Conservation (phyloP, 345 rosid species). For the Rhodamnia rubescens region DNA sequence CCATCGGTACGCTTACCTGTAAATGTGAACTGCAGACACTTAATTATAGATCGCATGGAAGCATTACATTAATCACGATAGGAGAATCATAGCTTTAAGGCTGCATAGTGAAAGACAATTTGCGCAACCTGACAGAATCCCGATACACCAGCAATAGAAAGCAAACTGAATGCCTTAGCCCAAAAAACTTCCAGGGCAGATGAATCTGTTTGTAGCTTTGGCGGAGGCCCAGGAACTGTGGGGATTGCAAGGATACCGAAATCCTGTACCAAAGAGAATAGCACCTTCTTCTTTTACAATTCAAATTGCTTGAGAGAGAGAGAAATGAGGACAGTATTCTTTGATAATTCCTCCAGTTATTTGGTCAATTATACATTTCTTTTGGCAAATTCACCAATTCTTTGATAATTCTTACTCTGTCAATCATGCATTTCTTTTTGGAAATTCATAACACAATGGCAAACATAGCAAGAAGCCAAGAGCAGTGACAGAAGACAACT, state of each 20-base stretch:
- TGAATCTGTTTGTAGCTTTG: conserved; percentile 54
- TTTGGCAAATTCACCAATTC: neutral
- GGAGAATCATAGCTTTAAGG: too few species aligned
- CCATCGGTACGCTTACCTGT: conserved; percentile 48
- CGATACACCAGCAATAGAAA: conserved; percentile 66
- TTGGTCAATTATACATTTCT: neutral
- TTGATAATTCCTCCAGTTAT: neutral
- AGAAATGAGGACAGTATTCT: neutral
- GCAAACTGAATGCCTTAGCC: conserved; percentile 57
- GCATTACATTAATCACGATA: neutral
- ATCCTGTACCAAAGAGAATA: conserved; percentile 26
- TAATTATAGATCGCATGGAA: neutral
- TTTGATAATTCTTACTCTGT: neutral
- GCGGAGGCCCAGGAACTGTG: conserved; percentile 73
- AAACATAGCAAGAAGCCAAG: neutral
- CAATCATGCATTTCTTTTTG: neutral
- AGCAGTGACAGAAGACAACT: neutral
- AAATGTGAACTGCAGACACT: neutral
- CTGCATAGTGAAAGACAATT: neutral
- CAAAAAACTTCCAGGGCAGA: conserved; percentile 35
- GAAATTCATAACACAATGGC: neutral
- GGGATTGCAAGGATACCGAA: conserved; percentile 64
- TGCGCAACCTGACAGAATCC: conserved; percentile 75
- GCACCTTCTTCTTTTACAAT: neutral
- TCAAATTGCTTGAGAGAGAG: neutral